Evolutionary conservation across 768 basidiomycete species (phyloP).

Genomic region (Termitomyces heimii): DNA sequence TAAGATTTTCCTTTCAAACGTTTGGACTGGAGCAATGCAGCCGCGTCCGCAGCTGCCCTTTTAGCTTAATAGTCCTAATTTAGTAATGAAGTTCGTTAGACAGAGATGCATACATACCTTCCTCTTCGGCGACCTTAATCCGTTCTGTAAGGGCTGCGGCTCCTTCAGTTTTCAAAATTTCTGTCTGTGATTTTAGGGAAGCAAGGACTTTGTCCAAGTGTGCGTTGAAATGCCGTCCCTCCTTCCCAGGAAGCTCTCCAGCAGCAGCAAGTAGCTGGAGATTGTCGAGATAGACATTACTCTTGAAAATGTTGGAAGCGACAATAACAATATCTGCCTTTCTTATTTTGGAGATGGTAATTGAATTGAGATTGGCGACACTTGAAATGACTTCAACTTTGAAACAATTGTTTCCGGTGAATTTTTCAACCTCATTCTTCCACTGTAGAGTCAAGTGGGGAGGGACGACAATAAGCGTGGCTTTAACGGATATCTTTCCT

Average conservation of each 20-base stretch:
- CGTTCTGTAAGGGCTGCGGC: conserved; percentile 52
- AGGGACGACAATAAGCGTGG: conserved; percentile 81
- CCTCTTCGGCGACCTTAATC: conserved; percentile 58
- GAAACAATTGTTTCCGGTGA: conserved; percentile 53
- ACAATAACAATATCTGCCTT: conserved; percentile 85
- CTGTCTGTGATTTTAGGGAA: conserved; percentile 59
- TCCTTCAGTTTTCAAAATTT: conserved; percentile 61
- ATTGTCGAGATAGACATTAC: conserved; percentile 69
- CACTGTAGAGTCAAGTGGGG: conserved; percentile 89
- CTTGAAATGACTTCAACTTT: conserved; percentile 63
- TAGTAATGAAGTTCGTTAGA: background rate
- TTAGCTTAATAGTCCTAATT: conserved; percentile 30
- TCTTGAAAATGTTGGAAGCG: conserved; percentile 83
- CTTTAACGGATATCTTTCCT: conserved; percentile 75
- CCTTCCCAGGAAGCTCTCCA: conserved; percentile 64
- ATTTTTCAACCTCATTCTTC: conserved; percentile 82
- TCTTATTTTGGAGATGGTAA: conserved; percentile 67
- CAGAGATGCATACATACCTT: conserved; percentile 34
- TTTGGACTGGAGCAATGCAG: conserved; percentile 45
- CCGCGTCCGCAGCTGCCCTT: conserved; percentile 40
- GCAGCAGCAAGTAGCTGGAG: conserved; percentile 65
- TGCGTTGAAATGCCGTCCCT: conserved; percentile 88
- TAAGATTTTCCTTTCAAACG: conserved; percentile 74
- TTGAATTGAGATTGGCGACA: conserved; percentile 62
- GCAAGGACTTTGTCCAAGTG: conserved; percentile 59